Conservation (phyloP, 768 basidiomycete genomes). For the Pisolithus sp. region DNA sequence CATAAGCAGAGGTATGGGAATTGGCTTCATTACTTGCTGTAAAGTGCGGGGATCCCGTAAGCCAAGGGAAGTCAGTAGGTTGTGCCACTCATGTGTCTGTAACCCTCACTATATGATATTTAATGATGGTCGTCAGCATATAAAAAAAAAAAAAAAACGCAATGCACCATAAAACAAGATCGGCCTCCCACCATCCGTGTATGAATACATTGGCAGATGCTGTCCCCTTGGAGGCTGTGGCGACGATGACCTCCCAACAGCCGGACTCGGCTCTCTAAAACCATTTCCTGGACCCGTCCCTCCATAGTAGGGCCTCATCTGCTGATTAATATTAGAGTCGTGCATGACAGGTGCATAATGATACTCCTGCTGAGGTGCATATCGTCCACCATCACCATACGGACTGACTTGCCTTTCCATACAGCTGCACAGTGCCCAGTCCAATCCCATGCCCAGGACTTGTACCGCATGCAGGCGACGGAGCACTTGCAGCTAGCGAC, state of each 20-base stretch:
- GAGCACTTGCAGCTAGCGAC: conserved; percentile 55
- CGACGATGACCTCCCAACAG: conserved; percentile 42
- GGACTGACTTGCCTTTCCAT: not conserved
- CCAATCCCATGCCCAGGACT: conserved; percentile 10
- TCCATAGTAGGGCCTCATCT: not conserved
- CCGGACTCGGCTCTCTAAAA: conserved; percentile 43
- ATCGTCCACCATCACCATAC: not conserved
- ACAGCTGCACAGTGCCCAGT: conserved; percentile 1
- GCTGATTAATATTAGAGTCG: not conserved
- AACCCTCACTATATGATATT: conserved; percentile 52
- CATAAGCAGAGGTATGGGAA: conserved; percentile 92
- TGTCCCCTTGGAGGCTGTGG: conserved; percentile 37
- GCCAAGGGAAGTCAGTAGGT: not conserved
- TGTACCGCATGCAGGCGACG: conserved; percentile 41
- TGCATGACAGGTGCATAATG: not conserved
- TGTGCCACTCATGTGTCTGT: conserved; percentile 68
- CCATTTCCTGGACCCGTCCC: not conserved
- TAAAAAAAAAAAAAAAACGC: conserved; percentile 21
- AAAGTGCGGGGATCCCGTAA: conserved; percentile 6
- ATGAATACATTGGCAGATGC: conserved; percentile 59
- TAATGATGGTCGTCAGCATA: not conserved
- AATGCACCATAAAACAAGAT: conserved; percentile 80
- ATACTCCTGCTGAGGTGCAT: not conserved
- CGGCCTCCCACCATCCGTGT: conserved; percentile 73
- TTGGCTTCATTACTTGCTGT: conserved; percentile 85